Evolutionary conservation across 2,329 filamentous ascomycete species (phyloP).

Genomic region (Teratosphaeria nubilosa): DNA sequence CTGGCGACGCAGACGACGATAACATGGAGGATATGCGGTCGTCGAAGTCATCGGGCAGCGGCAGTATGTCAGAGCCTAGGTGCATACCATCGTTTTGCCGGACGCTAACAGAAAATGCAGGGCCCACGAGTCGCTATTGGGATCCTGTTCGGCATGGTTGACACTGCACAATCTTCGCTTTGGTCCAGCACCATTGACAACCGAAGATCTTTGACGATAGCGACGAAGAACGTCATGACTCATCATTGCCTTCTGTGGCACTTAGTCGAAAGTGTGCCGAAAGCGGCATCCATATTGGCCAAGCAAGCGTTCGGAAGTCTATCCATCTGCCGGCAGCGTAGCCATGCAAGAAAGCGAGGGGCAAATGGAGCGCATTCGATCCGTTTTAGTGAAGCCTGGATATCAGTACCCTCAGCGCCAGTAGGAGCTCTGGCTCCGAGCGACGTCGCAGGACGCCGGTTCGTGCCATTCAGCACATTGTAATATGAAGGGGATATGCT

Average conservation of each 20-base stretch:
- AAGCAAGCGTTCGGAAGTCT: not conserved
- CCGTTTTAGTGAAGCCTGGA: not conserved
- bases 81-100: not conserved
- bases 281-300: not conserved
- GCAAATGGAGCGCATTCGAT: not conserved
- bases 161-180: not conserved
- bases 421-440: not conserved
- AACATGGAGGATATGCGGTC: not conserved
- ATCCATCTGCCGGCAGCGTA: not conserved
- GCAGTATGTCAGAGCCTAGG: not conserved
- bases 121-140: not conserved
- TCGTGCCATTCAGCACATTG: not conserved
- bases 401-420: not conserved
- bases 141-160: not conserved
- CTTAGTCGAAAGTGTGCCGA: not conserved
- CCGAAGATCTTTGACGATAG: not conserved
- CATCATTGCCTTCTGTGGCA: not conserved
- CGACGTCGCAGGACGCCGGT: not conserved
- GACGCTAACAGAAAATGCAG: not conserved
- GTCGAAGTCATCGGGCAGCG: not conserved
- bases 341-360: not conserved
- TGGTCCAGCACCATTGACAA: not conserved
- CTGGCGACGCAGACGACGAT: slow-evolving; percentile 2
- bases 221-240: not conserved
- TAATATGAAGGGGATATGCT: not conserved